Evolutionary conservation across 495 filamentous ascomycete genomes (phyloP).

Genomic region (Aspergillus leporis): DNA sequence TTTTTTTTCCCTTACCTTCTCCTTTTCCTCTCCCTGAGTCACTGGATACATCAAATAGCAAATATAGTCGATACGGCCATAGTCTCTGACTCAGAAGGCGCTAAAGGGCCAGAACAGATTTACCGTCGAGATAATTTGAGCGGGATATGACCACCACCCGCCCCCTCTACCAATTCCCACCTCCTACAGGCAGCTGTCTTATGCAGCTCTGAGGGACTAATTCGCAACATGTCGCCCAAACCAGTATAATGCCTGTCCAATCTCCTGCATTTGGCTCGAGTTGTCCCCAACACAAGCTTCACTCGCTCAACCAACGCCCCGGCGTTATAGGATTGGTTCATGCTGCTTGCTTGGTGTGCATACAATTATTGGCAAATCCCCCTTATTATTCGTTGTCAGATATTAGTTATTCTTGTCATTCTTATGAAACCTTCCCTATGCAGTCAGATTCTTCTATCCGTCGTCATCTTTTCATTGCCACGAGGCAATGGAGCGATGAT

Average conservation of each 20-base stretch:
- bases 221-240: background rate
- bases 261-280: background rate
- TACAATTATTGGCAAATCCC: background rate
- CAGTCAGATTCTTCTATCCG: background rate
- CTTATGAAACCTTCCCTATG: background rate
- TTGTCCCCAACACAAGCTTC: slow-evolving; percentile 1
- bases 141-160: background rate
- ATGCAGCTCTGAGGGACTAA: background rate
- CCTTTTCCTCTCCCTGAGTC: background rate
- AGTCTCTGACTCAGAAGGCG: background rate
- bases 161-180: background rate
- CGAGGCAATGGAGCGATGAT: background rate
- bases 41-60: background rate
- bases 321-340: background rate
- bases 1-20: background rate
- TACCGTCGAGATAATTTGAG: background rate
- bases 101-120: background rate
- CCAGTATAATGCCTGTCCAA: background rate
- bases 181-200: background rate
- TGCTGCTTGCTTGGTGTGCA: background rate
- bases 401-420: background rate
- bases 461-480: background rate
- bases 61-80: background rate
- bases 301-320: background rate
- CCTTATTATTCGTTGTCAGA: background rate